Evolutionary conservation across 345 rosid genomes (phyloP).

Genomic region (Pistacia atlantica): DNA sequence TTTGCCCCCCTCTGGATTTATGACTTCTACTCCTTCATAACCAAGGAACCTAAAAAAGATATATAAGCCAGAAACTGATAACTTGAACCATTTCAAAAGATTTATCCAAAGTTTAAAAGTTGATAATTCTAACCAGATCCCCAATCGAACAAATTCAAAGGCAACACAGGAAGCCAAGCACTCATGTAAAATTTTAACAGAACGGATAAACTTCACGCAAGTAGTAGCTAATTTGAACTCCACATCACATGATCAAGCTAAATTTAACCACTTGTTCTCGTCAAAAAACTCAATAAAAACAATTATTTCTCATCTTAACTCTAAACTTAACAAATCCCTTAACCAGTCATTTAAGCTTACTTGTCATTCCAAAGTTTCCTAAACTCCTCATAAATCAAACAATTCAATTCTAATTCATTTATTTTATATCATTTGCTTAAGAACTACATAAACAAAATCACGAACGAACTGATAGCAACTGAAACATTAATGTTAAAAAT

Average conservation of each 20-base stretch:
- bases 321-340: neutral
- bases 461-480: neutral
- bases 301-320: neutral
- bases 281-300: neutral
- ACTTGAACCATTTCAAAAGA: neutral
- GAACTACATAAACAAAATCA: neutral
- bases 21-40: conserved; percentile 86
- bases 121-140: neutral
- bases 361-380: neutral
- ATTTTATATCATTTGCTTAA: neutral
- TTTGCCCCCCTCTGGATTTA: conserved; percentile 92
- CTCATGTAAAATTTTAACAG: neutral
- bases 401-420: neutral
- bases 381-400: neutral
- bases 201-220: neutral
- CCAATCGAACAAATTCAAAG: neutral
- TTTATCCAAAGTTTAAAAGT: too few relatives aligned
- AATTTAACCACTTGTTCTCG: neutral
- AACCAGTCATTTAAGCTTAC: too few relatives aligned
- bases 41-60: conserved; percentile 45
- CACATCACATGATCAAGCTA: too few relatives aligned
- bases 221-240: neutral
- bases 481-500: neutral
- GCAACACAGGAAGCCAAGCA: neutral
- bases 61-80: neutral